A percentile compares a stretch with the other conserved stretches of the same genome.
These are phyloP conservation scores for Cercospora janseana DNA, from an alignment of 2,329 filamentous ascomycete genomes.

Conservation along the genomic window DNA sequence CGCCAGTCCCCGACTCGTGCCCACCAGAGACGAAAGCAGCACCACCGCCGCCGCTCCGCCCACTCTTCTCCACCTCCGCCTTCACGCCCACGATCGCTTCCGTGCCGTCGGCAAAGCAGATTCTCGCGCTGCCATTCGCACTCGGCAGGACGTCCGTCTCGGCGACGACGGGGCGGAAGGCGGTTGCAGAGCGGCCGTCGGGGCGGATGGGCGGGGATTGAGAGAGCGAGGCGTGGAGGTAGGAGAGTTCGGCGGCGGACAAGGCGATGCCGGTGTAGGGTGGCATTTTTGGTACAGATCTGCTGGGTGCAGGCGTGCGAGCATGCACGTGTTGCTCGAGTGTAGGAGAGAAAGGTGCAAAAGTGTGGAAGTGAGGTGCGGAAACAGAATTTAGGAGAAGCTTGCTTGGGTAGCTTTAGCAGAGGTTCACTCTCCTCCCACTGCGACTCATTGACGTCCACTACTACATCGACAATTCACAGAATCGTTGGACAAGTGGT, in stretches of 20 bases:
- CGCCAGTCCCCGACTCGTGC: constrained; percentile 19
- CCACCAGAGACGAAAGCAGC: not conserved
- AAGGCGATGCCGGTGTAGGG: constrained; percentile 64
- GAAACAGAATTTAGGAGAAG: too few relatives aligned
- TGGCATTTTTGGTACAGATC: constrained; percentile 60
- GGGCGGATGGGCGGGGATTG: constrained; percentile 82
- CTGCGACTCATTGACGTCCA: too few relatives aligned
- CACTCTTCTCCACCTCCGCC: constrained; percentile 81
- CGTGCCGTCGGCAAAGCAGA: constrained; percentile 92
- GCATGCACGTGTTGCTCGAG: too few relatives aligned
- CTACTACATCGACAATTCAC: too few relatives aligned
- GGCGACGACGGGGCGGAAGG: constrained; percentile 87
- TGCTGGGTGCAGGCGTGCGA: too few relatives aligned
- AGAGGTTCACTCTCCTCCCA: too few relatives aligned
- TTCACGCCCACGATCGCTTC: constrained; percentile 96
- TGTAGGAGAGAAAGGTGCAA: too few relatives aligned
- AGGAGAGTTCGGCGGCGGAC: constrained; percentile 93
- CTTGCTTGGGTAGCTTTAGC: too few relatives aligned
- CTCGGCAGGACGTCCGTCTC: constrained; percentile 87
- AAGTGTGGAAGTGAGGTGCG: too few relatives aligned
- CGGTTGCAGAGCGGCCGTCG: constrained; percentile 75
- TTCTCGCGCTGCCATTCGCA: constrained; percentile 86
- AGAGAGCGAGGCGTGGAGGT: constrained; percentile 83
- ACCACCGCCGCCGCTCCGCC: constrained; percentile 28
- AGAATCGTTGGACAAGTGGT: too few relatives aligned